Base-by-base conservation (phyloP, 257 asterid genomes). In the Catharanthus roseus region DNA sequence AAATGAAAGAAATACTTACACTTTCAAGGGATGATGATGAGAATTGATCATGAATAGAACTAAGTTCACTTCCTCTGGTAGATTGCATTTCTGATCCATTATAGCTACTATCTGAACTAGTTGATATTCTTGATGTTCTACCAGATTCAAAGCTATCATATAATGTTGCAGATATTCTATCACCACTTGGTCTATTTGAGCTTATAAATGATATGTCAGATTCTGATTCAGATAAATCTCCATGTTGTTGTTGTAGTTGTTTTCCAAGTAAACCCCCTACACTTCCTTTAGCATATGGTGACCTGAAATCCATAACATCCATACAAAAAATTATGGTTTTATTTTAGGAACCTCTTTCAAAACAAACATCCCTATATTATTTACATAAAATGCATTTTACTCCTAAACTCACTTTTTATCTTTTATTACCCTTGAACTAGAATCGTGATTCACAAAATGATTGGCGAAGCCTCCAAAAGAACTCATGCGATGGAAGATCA, bases 31-130 rank as follows among this genome's bases (percentile, higher is more conserved):
- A 88, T 2, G 89, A 79, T 0, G 83, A 72, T 4, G 98, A 89
- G 44, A 81, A 83, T 33, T 61, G 67, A 7, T 84, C 96, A 23
- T 76, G 71, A 68, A 79, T 73, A 70, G 82, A 84, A 67, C 85
- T 84, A 36, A 67, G 1, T 23, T 70, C 90, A 73, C 87, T 85
- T 61, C 77, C 89, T 81, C 77, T 83, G n/a, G n/a, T n/a, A 6
- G 85, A 44, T 65, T 83, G 71, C 26, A 61, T 73, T 24, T 51
- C 73, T 11, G 96, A 92, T 33, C 86, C 90, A 45, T n/a, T n/a
- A n/a, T 77, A 76, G 84, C 96, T 89, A 65, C 86, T 82, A 0
- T 86, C 95, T 7, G 96, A 89, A 82, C 95, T 87, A 13, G 82
- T 71, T 6, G 97, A 91, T 41, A 83, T 50, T 23, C 83, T 73